Percentiles rank a stretch among this genome's conserved stretches.
These are phyloP conservation scores for Triglochin maritima DNA, from an alignment of 106 monocot species.

Conservation along the genomic window DNA sequence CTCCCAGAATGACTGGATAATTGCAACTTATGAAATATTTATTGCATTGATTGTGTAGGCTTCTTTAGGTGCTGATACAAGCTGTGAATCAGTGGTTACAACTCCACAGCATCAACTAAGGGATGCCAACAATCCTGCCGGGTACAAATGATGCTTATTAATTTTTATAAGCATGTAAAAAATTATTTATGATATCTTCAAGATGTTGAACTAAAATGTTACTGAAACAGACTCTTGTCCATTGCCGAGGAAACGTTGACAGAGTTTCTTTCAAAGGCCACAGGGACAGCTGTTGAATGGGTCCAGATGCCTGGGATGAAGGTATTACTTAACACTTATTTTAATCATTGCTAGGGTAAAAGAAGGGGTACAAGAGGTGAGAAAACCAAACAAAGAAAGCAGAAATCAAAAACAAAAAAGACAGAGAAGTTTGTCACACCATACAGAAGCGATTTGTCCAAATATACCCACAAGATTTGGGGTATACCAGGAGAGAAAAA, in stretches of 20 bases:
- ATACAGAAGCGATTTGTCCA: neutral
- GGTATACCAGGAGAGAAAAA: too few species aligned
- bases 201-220: neutral
- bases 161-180: neutral
- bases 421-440: neutral
- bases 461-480: too few species aligned
- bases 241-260: constrained; percentile 90
- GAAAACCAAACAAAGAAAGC: neutral
- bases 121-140: constrained; percentile 79
- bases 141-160: constrained; percentile 27
- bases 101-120: constrained; percentile 62
- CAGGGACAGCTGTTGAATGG: constrained; percentile 99
- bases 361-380: too few species aligned
- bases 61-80: constrained; percentile 35
- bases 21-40: neutral
- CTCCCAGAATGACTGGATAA: neutral
- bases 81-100: constrained; percentile 84
- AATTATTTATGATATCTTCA: neutral
- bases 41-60: neutral
- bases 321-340: constrained; percentile 21
- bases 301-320: constrained; percentile 99
- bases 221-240: constrained; percentile 48
- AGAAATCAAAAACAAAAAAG: neutral
- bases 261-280: constrained; percentile 99
- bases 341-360: too few species aligned